These are phyloP conservation scores for Combretum micranthum DNA, from an alignment of 345 rosid species.

Conservation along the genomic window DNA sequence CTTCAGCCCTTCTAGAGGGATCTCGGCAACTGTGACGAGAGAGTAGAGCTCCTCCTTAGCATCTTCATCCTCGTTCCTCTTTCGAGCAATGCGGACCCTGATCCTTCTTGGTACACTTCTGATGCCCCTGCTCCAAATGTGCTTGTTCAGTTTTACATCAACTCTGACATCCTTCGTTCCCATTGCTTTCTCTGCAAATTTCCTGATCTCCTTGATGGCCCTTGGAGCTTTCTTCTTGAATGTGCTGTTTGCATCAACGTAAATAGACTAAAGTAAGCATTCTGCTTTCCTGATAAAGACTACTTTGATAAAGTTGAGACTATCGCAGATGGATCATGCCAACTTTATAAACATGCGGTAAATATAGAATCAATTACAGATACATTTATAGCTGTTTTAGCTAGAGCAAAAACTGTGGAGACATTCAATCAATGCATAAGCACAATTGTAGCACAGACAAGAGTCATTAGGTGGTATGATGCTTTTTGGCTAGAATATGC, in stretches of 20 bases:
- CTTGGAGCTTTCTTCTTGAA: conserved; percentile 68
- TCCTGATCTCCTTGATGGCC: conserved; percentile 55
- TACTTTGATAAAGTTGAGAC: too few relatives aligned
- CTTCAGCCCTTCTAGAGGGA: conserved; percentile 40
- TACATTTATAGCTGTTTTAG: too few relatives aligned
- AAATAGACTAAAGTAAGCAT: conserved; percentile 3
- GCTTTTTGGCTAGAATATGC: too few relatives aligned
- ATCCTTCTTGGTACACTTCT: conserved; percentile 53
- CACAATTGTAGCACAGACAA: too few relatives aligned
- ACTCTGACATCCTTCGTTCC: conserved; percentile 60
- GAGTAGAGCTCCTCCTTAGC: conserved; percentile 60
- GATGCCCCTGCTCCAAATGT: conserved; percentile 56
- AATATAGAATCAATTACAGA: too few relatives aligned
- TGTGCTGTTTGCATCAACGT: conserved; percentile 26
- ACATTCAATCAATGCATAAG: too few relatives aligned
- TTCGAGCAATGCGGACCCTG: conserved; percentile 50
- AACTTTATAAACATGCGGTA: too few relatives aligned
- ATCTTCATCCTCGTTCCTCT: conserved; percentile 55
- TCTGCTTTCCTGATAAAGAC: too few relatives aligned
- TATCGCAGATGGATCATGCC: too few relatives aligned
- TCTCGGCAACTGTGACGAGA: conserved; percentile 47
- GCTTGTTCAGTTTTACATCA: conserved; percentile 57
- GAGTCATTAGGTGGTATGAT: too few relatives aligned
- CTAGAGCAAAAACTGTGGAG: too few relatives aligned
- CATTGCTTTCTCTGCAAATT: conserved; percentile 53